These are phyloP conservation scores for Lathyrus tuberosus DNA, from an alignment of 306 rosid genomes.

Conservation along the genomic window DNA sequence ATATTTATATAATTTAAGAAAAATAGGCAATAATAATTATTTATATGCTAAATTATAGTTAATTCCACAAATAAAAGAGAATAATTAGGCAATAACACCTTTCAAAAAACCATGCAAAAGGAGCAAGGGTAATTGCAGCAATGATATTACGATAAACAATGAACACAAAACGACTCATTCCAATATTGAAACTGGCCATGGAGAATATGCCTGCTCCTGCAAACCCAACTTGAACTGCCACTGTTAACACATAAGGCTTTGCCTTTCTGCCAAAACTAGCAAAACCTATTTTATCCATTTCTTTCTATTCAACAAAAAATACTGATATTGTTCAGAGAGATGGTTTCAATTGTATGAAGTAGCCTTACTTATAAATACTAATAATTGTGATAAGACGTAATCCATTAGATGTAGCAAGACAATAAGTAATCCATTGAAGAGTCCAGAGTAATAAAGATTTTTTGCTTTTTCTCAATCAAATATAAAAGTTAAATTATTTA, in stretches of 20 bases:
- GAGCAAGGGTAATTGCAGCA: constrained; percentile 65
- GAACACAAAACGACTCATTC: constrained; percentile 68
- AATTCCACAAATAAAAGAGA: no score
- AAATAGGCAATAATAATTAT: no score
- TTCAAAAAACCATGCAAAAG: constrained; percentile 64
- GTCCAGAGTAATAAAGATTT: constrained; percentile 10
- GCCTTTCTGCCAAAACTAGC: constrained; percentile 35
- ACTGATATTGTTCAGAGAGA: neutral
- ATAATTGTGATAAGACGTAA: constrained; percentile 33
- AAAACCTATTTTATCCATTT: constrained; percentile 30
- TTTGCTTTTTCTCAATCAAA: neutral
- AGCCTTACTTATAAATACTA: constrained; percentile 38
- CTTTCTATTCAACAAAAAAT: constrained; percentile 1
- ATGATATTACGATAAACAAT: constrained; percentile 66
- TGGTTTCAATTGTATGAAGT: constrained; percentile 18
- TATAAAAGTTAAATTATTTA: neutral
- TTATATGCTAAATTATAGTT: no score
- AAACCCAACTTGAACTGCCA: constrained; percentile 62
- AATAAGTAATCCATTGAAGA: constrained; percentile 28
- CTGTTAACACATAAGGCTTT: constrained; percentile 59
- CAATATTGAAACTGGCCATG: constrained; percentile 58
- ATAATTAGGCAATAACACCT: constrained; percentile 44
- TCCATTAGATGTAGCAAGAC: constrained; percentile 19
- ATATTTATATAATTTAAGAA: no score
- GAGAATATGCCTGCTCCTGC: constrained; percentile 63